Conservation (phyloP, 768 basidiomycete species). For the Calocera cornea region DNA sequence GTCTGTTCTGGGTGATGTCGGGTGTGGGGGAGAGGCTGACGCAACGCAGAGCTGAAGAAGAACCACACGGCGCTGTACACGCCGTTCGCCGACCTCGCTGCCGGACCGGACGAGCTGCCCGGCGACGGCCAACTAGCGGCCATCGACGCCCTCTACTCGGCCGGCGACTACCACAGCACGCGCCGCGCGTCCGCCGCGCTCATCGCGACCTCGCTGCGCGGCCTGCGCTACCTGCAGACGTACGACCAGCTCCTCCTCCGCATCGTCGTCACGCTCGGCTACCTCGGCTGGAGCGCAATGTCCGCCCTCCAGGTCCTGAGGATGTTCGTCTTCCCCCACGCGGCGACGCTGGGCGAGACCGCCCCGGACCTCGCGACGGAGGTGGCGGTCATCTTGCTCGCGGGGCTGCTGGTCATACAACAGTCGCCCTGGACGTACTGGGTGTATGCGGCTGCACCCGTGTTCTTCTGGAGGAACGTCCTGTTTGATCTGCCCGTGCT, state of each 20-base stretch:
- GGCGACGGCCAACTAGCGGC: constrained; percentile 27
- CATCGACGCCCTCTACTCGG: constrained; percentile 36
- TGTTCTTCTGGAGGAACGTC: constrained; percentile 58
- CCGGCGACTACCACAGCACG: constrained; percentile 35
- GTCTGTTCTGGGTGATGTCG: constrained; percentile 13
- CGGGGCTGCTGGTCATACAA: constrained; percentile 45
- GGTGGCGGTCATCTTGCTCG: constrained; percentile 29
- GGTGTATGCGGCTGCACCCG: constrained; percentile 58
- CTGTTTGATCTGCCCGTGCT: constrained; percentile 20
- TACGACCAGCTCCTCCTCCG: constrained; percentile 68
- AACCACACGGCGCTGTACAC: constrained; percentile 45
- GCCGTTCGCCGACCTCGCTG: constrained; percentile 42
- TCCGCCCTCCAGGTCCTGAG: constrained; percentile 4
- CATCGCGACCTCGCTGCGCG: constrained; percentile 40
- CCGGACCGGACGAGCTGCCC: constrained; percentile 16
- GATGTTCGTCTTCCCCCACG: constrained; percentile 2
- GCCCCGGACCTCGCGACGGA: constrained; percentile 17
- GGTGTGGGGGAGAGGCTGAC: neutral
- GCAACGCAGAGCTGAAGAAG: constrained; percentile 43
- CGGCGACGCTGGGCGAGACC: neutral
- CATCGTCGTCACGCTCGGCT: constrained; percentile 53
- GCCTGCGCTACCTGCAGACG: constrained; percentile 68
- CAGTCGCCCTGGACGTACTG: constrained; percentile 58
- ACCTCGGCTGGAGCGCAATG: constrained; percentile 57
- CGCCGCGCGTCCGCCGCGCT: constrained; percentile 38